phyloP scores from a whole-genome alignment of 345 rosid genomes.

The Populus ilicifolia region DNA sequence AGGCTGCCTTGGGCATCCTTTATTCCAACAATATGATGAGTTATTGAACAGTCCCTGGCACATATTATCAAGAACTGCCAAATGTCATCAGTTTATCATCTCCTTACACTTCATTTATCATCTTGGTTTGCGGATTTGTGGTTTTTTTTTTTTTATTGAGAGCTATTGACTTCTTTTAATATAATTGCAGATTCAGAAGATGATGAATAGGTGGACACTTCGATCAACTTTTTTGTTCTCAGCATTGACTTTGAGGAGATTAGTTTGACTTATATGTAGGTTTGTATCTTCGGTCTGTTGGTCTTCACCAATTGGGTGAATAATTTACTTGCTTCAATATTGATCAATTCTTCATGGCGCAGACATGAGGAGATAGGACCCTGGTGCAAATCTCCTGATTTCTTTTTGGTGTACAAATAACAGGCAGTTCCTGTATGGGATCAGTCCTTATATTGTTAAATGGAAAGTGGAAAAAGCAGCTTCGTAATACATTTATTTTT shows the following conservation, averaged over 20 bases:
- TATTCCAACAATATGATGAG: background rate
- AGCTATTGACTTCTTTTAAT: constrained; percentile 7
- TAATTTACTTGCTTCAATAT: constrained; percentile 10
- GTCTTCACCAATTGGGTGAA: constrained; percentile 17
- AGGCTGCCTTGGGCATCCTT: background rate
- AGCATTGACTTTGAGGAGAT: constrained; percentile 15
- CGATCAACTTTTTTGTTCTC: constrained; percentile 8
- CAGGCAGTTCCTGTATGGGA: constrained; percentile 33
- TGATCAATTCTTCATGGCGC: constrained; percentile 17
- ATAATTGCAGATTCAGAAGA: constrained; percentile 83
- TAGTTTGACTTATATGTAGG: constrained; percentile 12
- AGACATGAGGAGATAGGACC: constrained; percentile 20
- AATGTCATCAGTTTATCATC: too few species aligned
- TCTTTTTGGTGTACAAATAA: constrained; percentile 36
- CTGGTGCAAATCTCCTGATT: constrained; percentile 11
- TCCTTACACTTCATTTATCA: background rate
- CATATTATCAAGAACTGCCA: background rate
- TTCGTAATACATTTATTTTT: background rate
- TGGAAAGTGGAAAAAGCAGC: constrained; percentile 1
- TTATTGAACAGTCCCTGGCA: background rate
- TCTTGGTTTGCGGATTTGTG: background rate
- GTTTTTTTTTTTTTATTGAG: background rate
- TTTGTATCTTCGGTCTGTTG: constrained; percentile 16
- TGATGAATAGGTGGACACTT: constrained; percentile 57
- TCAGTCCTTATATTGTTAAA: constrained; percentile 19